Evolutionary conservation across 1,284 basidiomycete species (phyloP), one percentile per base, ranked within the genome.

Genomic region (Polyporus tsugae): DNA sequence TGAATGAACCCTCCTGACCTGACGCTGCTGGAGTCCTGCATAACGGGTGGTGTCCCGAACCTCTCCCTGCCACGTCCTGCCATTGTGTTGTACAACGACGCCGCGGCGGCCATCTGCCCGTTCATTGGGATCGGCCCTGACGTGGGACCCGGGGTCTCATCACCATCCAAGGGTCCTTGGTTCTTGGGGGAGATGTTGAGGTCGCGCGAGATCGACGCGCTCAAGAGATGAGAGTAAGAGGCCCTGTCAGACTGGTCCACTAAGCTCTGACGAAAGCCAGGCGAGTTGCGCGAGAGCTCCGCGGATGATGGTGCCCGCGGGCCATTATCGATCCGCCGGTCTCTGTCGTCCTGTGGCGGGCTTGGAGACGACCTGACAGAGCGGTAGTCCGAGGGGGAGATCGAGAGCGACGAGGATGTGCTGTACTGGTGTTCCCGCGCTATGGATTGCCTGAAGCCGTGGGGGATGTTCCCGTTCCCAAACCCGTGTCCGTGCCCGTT

Each of bases 331-430:
- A 71, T 64, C 71, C 73, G 68, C 55, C 73, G 69, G 57, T 83
- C 83, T 58, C 70, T 70, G 52, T 76, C 76, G 64, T 80, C 79
- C 67, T 81, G 81, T 17, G 86, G 81, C 49, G 90, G 90, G 75
- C 89, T 90, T 41, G 92, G 91, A 41, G 92, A 92, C 22, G 90
- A 91, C 75, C 84, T 86, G 63, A 88, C 80, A 25, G 91, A 92
- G 69, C 87, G 87, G 75, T 85, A 88, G 70, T 92, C 91, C 58
- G 87, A 86, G 38, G 89, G 83, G 55, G 90, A 89, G 60, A 84
- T 78, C 59, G 89, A 90, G 65, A 88, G 78, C 60, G 85, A 83
- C 62, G 89, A 88, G 70, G 84, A 74, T 67, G 80, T 81, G 74
- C 83, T 85, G 80, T 87, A 88, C 71, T 87, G 86, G 62, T 88